Evolutionary conservation across 345 rosid species (phyloP), one percentile per base, ranked within the genome.

Genomic region (Lepidium sativum): DNA sequence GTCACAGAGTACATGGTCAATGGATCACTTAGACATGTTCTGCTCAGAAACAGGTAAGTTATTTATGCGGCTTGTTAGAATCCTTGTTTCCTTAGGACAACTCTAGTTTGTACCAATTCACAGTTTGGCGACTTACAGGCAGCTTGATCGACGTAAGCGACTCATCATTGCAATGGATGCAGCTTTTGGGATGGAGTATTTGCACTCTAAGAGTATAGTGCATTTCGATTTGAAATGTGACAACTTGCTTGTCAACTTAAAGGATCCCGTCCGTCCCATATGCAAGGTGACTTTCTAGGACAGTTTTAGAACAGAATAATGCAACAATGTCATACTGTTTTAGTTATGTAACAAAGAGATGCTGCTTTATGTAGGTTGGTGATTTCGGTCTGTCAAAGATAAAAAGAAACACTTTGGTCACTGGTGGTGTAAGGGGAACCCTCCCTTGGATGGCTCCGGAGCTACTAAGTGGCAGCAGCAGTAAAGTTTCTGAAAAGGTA

Each of bases 81-180:
- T 54, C 44, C 38, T 41, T 62, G 34, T 51, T 38, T 68, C 17
- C 29, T 45, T 6, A 60, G 25, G n/a, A 39, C 37, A 38, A 32
- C 42, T 35, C 60, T 60, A 52, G 48, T 4, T 37, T 33, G 21
- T 20, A 38, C 37, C 32, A 55, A 29, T 25, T 37, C 52, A 55
- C 31, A 29, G 17, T 61, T 45, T 74, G 60, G 48, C 25, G 38
- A 67, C 65, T 51, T 52, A 13, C 81, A 95, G 99, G 84, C 83
- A 81, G 65, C 90, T 95, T 58, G 99, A 95, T 85, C 90, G 80
- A 39, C 87, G 90, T 35, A 91, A 91, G 88, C 82, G 91, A 74
- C 95, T 91, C 57, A 82, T 91, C 60, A 88, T 95, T 75, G 99
- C 98, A 65, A 85, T 95, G 98, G 99, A 95, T 80, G 99, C 98